These are phyloP conservation scores for Lichina pygmaea DNA, from an alignment of 495 filamentous ascomycete genomes.

Conservation along the genomic window DNA sequence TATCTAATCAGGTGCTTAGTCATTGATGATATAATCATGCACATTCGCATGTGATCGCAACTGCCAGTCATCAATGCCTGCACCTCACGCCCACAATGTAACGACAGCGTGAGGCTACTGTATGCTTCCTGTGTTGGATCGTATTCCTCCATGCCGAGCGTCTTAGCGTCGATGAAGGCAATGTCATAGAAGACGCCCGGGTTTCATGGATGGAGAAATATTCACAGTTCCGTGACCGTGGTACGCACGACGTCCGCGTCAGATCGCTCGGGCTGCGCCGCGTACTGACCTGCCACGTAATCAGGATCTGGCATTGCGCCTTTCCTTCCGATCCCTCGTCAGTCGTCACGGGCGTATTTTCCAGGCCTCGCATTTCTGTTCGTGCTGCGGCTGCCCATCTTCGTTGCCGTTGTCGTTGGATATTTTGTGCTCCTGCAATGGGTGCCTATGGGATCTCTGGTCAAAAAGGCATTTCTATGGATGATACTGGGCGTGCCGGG, in stretches of 20 bases:
- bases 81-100: too few species aligned
- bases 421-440: conserved; percentile 69
- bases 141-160: too few species aligned
- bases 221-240: conserved; percentile 84
- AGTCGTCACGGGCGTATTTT: conserved; percentile 28
- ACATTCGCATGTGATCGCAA: too few species aligned
- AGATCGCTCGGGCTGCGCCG: background rate
- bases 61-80: too few species aligned
- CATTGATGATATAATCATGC: too few species aligned
- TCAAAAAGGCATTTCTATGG: conserved; percentile 70
- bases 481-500: conserved; percentile 60
- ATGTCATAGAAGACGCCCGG: too few species aligned
- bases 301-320: conserved; percentile 87
- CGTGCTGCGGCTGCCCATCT: conserved; percentile 49
- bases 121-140: too few species aligned
- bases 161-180: too few species aligned
- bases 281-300: background rate
- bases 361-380: conserved; percentile 46
- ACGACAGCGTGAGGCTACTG: too few species aligned
- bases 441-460: conserved; percentile 55
- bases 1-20: too few species aligned
- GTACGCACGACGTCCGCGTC: conserved; percentile 17
- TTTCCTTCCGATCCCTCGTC: conserved; percentile 54
- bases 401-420: conserved; percentile 33
- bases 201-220: conserved; percentile 65